Conservation (phyloP, 768 basidiomycete genomes). For the Artomyces pyxidatus region DNA sequence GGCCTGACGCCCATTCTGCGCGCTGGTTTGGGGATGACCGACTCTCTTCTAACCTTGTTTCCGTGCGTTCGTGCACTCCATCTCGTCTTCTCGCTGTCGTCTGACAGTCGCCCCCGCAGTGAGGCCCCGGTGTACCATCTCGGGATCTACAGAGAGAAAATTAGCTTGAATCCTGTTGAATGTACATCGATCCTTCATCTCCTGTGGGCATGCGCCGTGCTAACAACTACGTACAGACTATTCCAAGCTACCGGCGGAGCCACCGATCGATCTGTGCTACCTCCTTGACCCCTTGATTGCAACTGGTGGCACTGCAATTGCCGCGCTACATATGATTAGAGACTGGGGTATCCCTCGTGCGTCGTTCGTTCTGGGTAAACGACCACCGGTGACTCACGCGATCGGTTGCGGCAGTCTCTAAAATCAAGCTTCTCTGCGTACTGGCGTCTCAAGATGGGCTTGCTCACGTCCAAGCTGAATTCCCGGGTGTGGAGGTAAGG, state of each 20-base stretch:
- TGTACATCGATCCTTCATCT: conserved; percentile 36
- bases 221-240: conserved; percentile 49
- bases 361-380: conserved; percentile 13
- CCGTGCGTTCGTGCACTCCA: conserved; percentile 47
- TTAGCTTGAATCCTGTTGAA: conserved; percentile 84
- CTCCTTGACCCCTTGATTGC: conserved; percentile 90
- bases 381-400: neutral
- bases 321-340: conserved; percentile 77
- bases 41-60: conserved; percentile 77
- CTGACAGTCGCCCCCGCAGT: conserved; percentile 29
- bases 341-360: conserved; percentile 76
- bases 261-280: conserved; percentile 77
- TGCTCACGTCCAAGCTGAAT: conserved; percentile 48
- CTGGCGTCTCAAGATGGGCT: conserved; percentile 76
- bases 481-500: conserved; percentile 75
- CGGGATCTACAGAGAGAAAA: conserved; percentile 83
- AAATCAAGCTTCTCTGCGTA: conserved; percentile 77
- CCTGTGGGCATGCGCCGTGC: neutral
- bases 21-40: conserved; percentile 90
- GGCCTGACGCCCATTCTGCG: conserved; percentile 89
- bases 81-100: neutral
- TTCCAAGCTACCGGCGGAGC: conserved; percentile 74
- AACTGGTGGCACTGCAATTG: conserved; percentile 86
- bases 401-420: conserved; percentile 34
- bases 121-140: conserved; percentile 83